Base-by-base conservation (phyloP, 1,139 yeast species). In the Lodderomyces elongisporus region DNA sequence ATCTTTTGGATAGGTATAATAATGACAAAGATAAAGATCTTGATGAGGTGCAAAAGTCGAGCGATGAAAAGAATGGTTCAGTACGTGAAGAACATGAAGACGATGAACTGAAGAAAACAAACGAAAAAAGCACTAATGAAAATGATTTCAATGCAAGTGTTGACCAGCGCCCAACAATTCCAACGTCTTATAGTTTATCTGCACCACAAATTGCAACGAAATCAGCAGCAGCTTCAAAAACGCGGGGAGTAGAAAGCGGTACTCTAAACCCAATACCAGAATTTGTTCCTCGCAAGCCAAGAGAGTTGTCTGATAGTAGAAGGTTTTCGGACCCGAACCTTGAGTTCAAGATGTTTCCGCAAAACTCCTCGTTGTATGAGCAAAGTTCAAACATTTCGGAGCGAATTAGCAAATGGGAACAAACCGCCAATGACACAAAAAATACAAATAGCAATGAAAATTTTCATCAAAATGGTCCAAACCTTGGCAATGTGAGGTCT, bases 1-100 rank as follows among this genome's bases (percentile, higher is more conserved):
- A 88, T 36, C 79, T 91, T 47, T 57, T 75, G 46, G 87, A 73
- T 38, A 64, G 60, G 38, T 60, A 64, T 32, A 56, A 66, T 33
- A 57, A 63, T 27, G 30, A 17, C 7, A 14, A 9, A 3, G 25
- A 18, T 3, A 20, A 20, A 20, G 22, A 20, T 8, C 7, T 20
- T 20, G 22, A 20, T 8, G 10, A 8, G 7, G 22, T 8, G 22
- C 22, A 20, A 20, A 10, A 20, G 22, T 43, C 55, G 27, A 58
- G 47, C 15, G 57, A 20, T 7, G 22, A 20, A 10, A 7, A 20
- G n/a, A 20, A 10, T 10, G 10, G 9, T 20, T 7, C 22, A 46
- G 38, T 25, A 3, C 22, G 6, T 21, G 20, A 10, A 20, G 7
- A 18, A 14, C 28, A 35, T 20, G 37, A 27, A 21, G 29, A 27